Base-by-base conservation (phyloP, 257 asterid species). In the Lycium ferocissimum region DNA sequence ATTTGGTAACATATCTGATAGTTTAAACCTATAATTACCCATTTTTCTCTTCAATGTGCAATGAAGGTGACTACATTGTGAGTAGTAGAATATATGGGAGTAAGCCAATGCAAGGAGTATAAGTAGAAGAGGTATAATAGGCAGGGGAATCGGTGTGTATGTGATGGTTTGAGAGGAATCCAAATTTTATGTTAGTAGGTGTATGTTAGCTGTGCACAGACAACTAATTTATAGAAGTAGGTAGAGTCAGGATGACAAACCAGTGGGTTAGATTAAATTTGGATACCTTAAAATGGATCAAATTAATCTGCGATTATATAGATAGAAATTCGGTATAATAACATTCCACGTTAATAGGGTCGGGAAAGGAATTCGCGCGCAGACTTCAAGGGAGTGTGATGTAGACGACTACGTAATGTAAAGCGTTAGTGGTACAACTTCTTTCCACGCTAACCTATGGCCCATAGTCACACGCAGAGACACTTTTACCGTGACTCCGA, bases 1-100 rank as follows among this genome's bases (percentile, higher is more conserved):
- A 86, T 89, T 92, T 78, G 98, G 96, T 11, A 95, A 86, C 95
- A 95, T 92, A 71, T 93, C 93, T 40, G 94, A 92, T 13, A 95
- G 85, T 84, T 86, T 93, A 85, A 95, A 92, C 86, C 84, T 90
- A 93, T 91, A 87, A 75, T 92, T 93, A 4, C 97, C 94, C 98
- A 95, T 93, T 56, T 18, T 54, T 20, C 14, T 85, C 73, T 65
- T 83, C 33, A 38, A 45, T 61, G 9, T 56, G 37, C 43, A 71
- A 17, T 71, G 79, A 71, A 43, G 9, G 18, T 43, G 57, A 71
- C 79, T 43, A 40, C 11, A 57, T 33, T 17, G 40, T 47, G 26
- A 58, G 54, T 73, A 81, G 51, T 35, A 57, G 79, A 62, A 35
- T 69, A 43, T 57, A 57, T 37, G 51, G 11, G 82, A 40, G 85